Evolutionary conservation across 2,329 filamentous ascomycete genomes (phyloP).

Genomic region (Penicillium digitatum): DNA sequence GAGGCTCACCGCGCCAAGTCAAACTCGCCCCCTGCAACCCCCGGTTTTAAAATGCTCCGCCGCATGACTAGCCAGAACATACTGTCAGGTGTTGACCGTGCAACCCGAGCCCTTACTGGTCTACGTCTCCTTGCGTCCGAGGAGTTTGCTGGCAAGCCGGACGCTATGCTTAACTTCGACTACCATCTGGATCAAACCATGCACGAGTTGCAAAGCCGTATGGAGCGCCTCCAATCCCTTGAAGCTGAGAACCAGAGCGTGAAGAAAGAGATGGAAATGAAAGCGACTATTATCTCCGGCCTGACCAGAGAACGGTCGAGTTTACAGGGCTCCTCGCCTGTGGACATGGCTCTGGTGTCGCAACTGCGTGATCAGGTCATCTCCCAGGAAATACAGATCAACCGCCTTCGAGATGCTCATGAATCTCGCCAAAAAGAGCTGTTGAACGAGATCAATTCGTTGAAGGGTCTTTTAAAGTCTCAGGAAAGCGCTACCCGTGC

Average conservation of each 20-base stretch:
- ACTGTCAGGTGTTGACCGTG: conserved; percentile 74
- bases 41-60: conserved; percentile 62
- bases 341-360: conserved; percentile 88
- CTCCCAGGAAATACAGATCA: conserved; percentile 77
- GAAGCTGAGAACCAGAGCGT: conserved; percentile 78
- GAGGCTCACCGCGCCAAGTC: conserved; percentile 76
- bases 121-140: conserved; percentile 84
- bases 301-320: conserved; percentile 89
- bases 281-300: conserved; percentile 92
- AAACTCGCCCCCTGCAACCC: conserved; percentile 48
- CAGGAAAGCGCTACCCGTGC: conserved; percentile 37
- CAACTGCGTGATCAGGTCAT: conserved; percentile 83
- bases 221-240: conserved; percentile 83
- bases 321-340: conserved; percentile 71
- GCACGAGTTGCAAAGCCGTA: conserved; percentile 81
- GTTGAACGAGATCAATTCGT: conserved; percentile 62
- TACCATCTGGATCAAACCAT: conserved; percentile 86
- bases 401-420: conserved; percentile 67
- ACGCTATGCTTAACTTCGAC: conserved; percentile 88
- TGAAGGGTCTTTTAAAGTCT: conserved; percentile 55
- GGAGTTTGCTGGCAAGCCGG: conserved; percentile 75
- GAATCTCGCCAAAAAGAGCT: conserved; percentile 72
- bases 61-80: conserved; percentile 90
- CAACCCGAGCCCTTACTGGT: conserved; percentile 84
- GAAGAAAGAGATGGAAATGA: conserved; percentile 94